phyloP scores from a whole-genome alignment of 306 rosid species.

The Vicia sativa region DNA sequence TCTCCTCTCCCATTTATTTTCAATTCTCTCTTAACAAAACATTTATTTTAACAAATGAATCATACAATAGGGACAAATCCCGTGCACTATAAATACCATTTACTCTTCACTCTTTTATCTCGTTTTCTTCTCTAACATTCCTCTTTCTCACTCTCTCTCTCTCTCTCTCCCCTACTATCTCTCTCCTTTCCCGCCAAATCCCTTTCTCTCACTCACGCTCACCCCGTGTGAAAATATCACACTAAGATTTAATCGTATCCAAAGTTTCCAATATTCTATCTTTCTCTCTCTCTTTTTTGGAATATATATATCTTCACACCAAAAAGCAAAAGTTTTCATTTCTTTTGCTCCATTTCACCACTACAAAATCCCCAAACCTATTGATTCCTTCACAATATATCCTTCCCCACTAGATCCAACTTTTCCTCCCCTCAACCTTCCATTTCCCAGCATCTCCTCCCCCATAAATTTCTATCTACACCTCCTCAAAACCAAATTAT shows the following conservation, averaged over 20 bases:
- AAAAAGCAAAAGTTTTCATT: constrained; percentile 40
- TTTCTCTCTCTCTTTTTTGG: constrained; percentile 17
- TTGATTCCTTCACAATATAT: constrained; percentile 33
- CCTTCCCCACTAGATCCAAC: constrained; percentile 32
- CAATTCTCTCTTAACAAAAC: background rate
- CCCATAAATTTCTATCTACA: background rate
- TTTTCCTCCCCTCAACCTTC: background rate
- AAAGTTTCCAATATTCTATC: background rate
- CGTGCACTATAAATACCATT: constrained; percentile 50
- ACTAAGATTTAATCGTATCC: background rate
- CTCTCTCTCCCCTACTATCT: background rate
- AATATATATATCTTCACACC: constrained; percentile 33
- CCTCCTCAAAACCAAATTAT: background rate
- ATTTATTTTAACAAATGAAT: background rate
- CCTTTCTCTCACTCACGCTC: constrained; percentile 4
- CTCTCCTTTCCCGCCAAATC: constrained; percentile 22
- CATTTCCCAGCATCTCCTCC: background rate
- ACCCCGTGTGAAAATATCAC: constrained; percentile 8
- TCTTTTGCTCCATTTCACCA: constrained; percentile 5
- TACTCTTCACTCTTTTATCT: background rate
- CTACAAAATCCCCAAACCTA: constrained; percentile 36
- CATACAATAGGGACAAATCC: constrained; percentile 6
- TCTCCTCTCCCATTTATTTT: background rate
- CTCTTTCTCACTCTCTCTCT: background rate
- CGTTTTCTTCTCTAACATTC: constrained; percentile 28